Percentiles rank a stretch among this genome's conserved stretches.
phyloP scores from a whole-genome alignment of 2,329 filamentous ascomycete genomes.

The Aspergillus clavatus region DNA sequence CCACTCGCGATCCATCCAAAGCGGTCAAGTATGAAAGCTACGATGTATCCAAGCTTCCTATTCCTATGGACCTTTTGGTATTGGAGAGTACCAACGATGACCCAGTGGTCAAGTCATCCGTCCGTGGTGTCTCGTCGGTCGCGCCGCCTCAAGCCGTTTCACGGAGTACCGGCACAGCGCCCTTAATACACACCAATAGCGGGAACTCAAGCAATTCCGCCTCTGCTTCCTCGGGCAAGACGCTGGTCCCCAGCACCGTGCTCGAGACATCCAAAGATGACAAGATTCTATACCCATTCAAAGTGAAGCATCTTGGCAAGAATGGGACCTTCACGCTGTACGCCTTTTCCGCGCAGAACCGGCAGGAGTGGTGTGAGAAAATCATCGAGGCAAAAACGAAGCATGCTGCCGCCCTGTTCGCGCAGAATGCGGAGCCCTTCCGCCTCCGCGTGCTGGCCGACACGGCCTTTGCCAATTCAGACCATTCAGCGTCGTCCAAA shows the following conservation, averaged over 20 bases:
- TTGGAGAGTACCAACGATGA: conserved; percentile 91
- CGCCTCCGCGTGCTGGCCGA: conserved; percentile 86
- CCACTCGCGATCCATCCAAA: conserved; percentile 62
- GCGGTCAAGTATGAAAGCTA: conserved; percentile 75
- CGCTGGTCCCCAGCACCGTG: conserved; percentile 44
- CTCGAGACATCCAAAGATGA: conserved; percentile 62
- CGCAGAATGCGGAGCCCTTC: conserved; percentile 95
- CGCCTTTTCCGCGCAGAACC: conserved; percentile 67
- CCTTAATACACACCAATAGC: conserved; percentile 60
- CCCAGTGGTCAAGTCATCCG: conserved; percentile 71
- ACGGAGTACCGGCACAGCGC: conserved; percentile 12
- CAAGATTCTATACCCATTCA: conserved; percentile 88
- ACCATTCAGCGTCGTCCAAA: conserved; percentile 52
- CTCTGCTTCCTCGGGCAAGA: conserved; percentile 36
- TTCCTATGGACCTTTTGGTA: conserved; percentile 92
- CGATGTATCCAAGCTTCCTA: conserved; percentile 90
- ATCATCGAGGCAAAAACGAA: conserved; percentile 93
- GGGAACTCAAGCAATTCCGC: conserved; percentile 59
- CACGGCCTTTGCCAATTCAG: conserved; percentile 62
- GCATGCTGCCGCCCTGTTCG: conserved; percentile 80
- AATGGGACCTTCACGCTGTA: conserved; percentile 84
- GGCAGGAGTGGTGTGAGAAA: conserved; percentile 86
- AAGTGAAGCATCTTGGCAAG: conserved; percentile 89
- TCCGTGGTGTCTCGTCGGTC: conserved; percentile 64
- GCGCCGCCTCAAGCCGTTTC: conserved; percentile 50